Base-by-base conservation (phyloP, 305 asterid genomes). In the Lippia alba region DNA sequence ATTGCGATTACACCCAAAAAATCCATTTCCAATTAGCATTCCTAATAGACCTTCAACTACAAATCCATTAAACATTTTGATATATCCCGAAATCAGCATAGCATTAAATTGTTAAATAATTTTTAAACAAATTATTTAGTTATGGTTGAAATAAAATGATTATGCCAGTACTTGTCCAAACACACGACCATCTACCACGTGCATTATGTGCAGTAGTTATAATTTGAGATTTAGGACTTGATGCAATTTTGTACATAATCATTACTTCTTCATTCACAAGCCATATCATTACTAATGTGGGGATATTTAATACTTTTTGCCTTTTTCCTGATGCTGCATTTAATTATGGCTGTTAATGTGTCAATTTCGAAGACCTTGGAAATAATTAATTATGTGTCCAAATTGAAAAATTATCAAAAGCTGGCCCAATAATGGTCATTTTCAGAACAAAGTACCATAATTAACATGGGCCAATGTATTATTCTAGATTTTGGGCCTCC, bases 401-500 rank as follows among this genome's bases (percentile, higher is more conserved):
- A 36, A 36, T 36, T 4, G 9, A 24, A 56, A 8, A 30, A 33
- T 1, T 48, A 46, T 46, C 15, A 34, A 34, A 53, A 34, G 10
- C 55, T 39, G 53, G 55, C 40, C 62, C 39, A 67, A 9, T 16
- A 19, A 36, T 67, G 1, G 16, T 66, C 19, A 11, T 33, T 50
- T 6, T 11, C n/a, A 17, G 55, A 4, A 8, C 0, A 8, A 56
- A 62, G 17, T 30, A 57, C 12, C 44, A 45, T 56, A 15, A 57
- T 69, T 56, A 56, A 56, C 15, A 11, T 69, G 73, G 66, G 12
- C 66, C 58, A 69, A 45, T 11, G 11, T 19, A 1, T 30, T 8
- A 15, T 11, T 24, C 34, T 39, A 32, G 34, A 1, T 10, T 11
- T 62, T 67, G 69, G 69, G 64, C 73, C 64, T 60, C 16, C 40